Base-by-base conservation (phyloP, 2,329 filamentous ascomycete species). In the Calycina herbarum region DNA sequence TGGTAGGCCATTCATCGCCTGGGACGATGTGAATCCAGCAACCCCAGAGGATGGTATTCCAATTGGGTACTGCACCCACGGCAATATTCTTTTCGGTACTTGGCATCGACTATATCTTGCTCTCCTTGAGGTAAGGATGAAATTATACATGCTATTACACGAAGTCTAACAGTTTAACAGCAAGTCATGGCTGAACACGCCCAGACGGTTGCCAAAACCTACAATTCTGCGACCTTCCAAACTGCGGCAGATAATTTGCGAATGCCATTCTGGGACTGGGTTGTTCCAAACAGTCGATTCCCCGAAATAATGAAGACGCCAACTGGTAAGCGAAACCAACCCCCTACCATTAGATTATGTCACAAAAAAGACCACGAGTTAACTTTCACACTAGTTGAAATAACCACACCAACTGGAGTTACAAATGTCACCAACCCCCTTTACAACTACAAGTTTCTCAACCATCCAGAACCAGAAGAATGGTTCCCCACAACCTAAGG, bases 61-160 rank as follows among this genome's bases (percentile, higher is more conserved):
- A 20, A 58, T 31, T 42, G 66, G 65, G 3, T 95, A 93, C 76
- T 95, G 92, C 76, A 85, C 86, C 15, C 92, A 96, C 77, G 84
- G 82, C 20, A 90, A 89, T 2, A 85, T 88, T 42, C 79, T 94
- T 20, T 67, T 69, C 31, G 31, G 57, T n/a, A 66, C 59, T n/a
- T 86, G 83, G 85, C 85, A 87, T 73, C 81, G 84, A 10, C 80
- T 83, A 4, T 86, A 82, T 65, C 70, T 85, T 48, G 76, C 80
- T 7, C 77, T 86, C 13, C 86, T 78, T 63, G 85, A 87, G 78
- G 82, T 84, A 75, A 20, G 75, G 20, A 35, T 10, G 17, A 15
- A 15, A 42, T 24, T n/a, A 15, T 24, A 11, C 24, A 10, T 13
- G 13, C n/a, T 27, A 6, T 20, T 20, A 56, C 17, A 56, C 24